A percentile compares a stretch with the other conserved stretches of the same genome.
Conservation (phyloP, 352 stramenopile genomes). For the Phytophthora hybrid region DNA sequence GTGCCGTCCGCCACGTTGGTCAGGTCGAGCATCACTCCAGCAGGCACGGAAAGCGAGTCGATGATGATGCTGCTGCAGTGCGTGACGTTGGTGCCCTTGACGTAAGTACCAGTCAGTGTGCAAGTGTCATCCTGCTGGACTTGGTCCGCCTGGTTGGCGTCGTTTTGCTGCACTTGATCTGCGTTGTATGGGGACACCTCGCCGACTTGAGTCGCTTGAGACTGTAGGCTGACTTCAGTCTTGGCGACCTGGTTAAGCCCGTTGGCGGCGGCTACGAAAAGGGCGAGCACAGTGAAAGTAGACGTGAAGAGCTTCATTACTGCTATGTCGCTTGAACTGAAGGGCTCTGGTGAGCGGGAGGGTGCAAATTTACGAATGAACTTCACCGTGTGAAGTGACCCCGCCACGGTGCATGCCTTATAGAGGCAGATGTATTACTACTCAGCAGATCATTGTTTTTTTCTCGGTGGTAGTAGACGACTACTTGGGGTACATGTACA, state of each 20-base stretch:
- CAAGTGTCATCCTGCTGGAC: constrained; percentile 27
- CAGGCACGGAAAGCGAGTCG: constrained; percentile 37
- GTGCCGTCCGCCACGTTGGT: constrained; percentile 33
- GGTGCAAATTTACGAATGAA: constrained; percentile 7
- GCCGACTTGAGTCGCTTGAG: constrained; percentile 3
- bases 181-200: constrained; percentile 5
- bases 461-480: not conserved
- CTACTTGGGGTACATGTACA: no score
- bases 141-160: constrained; percentile 7
- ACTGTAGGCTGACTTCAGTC: constrained; percentile 10
- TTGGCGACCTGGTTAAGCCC: constrained; percentile 2
- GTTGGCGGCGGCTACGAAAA: not conserved
- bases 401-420: not conserved
- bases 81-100: constrained; percentile 27
- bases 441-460: not conserved
- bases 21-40: constrained; percentile 46
- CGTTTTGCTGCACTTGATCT: not conserved
- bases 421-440: not conserved
- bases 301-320: constrained; percentile 9
- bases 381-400: not conserved
- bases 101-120: constrained; percentile 42
- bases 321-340: not conserved
- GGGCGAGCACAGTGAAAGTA: not conserved
- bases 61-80: constrained; percentile 38
- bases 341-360: not conserved